phyloP scores from a whole-genome alignment of 83 land plant genomes.

The Larix sibirica region DNA sequence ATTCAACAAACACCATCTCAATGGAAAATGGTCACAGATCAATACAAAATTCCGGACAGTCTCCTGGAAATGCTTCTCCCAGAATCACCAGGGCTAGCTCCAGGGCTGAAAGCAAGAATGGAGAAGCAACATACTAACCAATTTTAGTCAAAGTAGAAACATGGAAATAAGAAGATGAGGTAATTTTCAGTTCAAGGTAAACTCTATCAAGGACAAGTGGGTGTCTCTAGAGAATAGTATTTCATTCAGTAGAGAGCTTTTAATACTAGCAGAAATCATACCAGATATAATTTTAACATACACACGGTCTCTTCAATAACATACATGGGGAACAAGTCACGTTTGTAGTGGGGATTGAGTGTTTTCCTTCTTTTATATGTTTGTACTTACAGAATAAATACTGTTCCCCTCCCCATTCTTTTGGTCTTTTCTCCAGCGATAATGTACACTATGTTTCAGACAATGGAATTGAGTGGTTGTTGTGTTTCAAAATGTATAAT shows the following conservation, averaged over 20 bases:
- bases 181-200: not conserved
- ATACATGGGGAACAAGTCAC: not conserved
- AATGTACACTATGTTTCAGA: not conserved
- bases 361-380: not conserved
- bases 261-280: not conserved
- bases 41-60: not conserved
- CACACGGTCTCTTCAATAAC: not conserved
- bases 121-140: not conserved
- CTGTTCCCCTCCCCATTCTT: not conserved
- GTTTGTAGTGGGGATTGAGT: not conserved
- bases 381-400: not conserved
- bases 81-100: not conserved
- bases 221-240: not conserved
- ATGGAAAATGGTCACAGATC: not conserved
- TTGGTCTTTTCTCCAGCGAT: not conserved
- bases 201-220: not conserved
- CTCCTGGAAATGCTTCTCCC: not conserved
- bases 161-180: not conserved
- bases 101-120: slow-evolving; percentile 1
- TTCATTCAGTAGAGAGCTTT: not conserved
- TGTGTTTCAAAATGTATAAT: not conserved
- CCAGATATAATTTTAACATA: not conserved
- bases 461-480: not conserved
- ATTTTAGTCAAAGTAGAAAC: not conserved
- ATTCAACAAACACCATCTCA: not conserved